Base-by-base conservation (phyloP, 345 rosid genomes). In the Atalantia buxifolia region DNA sequence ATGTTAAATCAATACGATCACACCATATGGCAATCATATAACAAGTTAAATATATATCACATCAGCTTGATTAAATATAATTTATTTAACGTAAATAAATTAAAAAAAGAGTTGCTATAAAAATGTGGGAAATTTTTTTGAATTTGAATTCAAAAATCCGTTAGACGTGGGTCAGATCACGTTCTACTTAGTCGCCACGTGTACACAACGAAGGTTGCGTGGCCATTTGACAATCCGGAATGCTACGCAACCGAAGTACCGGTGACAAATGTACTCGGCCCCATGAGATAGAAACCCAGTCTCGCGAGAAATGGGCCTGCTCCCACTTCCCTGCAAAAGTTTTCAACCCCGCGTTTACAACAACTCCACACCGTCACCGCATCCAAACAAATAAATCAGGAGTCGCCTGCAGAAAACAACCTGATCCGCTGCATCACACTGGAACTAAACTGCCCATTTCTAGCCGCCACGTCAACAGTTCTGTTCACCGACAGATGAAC, bases 401-500 rank as follows among this genome's bases (percentile, higher is more conserved):
- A 42, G 60, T 21, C 24, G 16, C 25, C n/a, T 22, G 31, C 10
- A 1, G 24, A 6, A 5, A 9, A 1, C 28, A 9, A 5, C 2
- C 2, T 24, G 50, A 71, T 77, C 79, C 70, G 30, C 74, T 77
- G 77, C 79, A 33, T 35, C 67, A 21, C 66, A 3, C 27, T 0
- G 22, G 31, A 22, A 28, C 36, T 33, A 55, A 30, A 50, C n/a
- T 4, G 25, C 35, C n/a, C 78, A 50, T 16, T 5, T n/a, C 9
- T 18, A 36, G n/a, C 14, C 24, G 62, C 55, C 78, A 76, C 65
- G 65, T 81, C 83, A 59, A 3, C 4, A 0, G 1, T 38, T 31
- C 35, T 25, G 50, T 19, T 31, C 82, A 83, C 87, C 86, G 87
- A 84, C 82, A 68, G 18, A 30, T 33, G 16, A 65, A 77, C 84